These are phyloP conservation scores for Malassezia arunalokei DNA, from an alignment of 1,284 basidiomycete genomes.

Conservation along the genomic window DNA sequence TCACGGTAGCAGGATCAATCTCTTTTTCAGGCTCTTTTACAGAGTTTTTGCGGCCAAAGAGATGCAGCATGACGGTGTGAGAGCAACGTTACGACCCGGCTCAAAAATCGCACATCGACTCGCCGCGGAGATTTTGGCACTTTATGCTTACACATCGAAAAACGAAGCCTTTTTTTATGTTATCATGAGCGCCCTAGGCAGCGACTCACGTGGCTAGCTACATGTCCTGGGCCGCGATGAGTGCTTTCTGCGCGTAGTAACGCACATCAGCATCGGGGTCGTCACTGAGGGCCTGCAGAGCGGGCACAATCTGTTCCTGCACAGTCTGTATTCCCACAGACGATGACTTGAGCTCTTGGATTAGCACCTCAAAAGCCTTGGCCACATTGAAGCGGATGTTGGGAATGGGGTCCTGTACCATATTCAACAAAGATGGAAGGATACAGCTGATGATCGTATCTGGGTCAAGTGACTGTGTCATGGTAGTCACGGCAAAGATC, in stretches of 20 bases:
- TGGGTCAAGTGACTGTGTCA: slow-evolving; percentile 78
- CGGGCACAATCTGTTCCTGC: slow-evolving; percentile 63
- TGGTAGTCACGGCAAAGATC: slow-evolving; percentile 93
- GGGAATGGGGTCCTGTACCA: slow-evolving; percentile 84
- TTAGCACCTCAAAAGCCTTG: slow-evolving; percentile 64
- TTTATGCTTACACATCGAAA: too few species aligned
- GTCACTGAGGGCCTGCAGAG: slow-evolving; percentile 72
- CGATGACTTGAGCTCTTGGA: slow-evolving; percentile 56
- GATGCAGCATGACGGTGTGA: background rate
- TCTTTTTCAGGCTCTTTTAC: background rate
- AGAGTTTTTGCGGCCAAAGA: background rate
- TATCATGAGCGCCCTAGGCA: too few species aligned
- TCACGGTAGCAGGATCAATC: background rate
- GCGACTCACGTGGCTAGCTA: background rate
- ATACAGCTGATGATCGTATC: slow-evolving; percentile 76
- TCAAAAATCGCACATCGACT: background rate
- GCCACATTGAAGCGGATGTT: slow-evolving; percentile 99
- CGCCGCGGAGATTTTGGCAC: too few species aligned
- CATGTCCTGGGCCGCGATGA: slow-evolving; percentile 18
- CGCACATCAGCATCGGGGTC: slow-evolving; percentile 92
- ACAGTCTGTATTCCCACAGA: slow-evolving; percentile 66
- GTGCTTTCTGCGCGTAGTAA: slow-evolving; percentile 52
- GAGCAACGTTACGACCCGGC: too few species aligned
- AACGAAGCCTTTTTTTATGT: too few species aligned
- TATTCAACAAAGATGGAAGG: slow-evolving; percentile 68